phyloP scores from a whole-genome alignment of 176 grass and related monocot genomes.

The Oryza meridionalis region DNA sequence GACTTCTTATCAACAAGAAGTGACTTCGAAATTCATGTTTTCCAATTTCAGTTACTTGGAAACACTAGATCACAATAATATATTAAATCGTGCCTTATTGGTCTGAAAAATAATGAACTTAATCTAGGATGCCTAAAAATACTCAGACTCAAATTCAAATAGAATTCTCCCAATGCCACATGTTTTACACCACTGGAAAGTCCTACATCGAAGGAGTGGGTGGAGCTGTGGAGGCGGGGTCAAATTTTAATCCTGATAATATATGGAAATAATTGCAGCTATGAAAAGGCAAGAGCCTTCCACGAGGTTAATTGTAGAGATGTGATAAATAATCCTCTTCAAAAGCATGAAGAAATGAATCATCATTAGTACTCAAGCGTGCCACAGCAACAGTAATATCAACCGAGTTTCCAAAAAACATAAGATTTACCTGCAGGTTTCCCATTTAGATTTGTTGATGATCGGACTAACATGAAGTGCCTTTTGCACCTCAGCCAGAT shows the following conservation, averaged over 20 bases:
- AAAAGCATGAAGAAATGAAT: constrained; percentile 10
- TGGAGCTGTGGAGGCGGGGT: background rate
- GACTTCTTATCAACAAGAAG: constrained; percentile 21
- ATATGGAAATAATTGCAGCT: constrained; percentile 9
- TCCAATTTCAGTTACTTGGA: constrained; percentile 23
- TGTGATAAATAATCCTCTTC: background rate
- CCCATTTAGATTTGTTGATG: constrained; percentile 76
- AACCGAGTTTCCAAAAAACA: constrained; percentile 24
- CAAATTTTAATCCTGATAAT: constrained; percentile 8
- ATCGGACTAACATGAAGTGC: constrained; percentile 87
- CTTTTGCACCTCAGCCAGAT: constrained; percentile 87
- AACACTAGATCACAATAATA: background rate
- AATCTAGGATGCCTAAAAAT: constrained; percentile 16
- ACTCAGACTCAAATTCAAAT: background rate
- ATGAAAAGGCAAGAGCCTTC: background rate
- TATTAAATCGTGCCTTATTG: background rate
- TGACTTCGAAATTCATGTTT: constrained; percentile 12
- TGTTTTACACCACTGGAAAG: background rate
- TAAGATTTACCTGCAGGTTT: constrained; percentile 87
- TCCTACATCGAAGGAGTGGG: background rate
- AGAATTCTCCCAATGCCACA: background rate
- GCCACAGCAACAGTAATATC: background rate
- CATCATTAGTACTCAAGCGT: background rate
- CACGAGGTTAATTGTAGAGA: background rate
- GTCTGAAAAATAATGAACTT: background rate